Evolutionary conservation across 2,329 filamentous ascomycete genomes (phyloP).

Genomic region (Paecilomyces formosus): DNA sequence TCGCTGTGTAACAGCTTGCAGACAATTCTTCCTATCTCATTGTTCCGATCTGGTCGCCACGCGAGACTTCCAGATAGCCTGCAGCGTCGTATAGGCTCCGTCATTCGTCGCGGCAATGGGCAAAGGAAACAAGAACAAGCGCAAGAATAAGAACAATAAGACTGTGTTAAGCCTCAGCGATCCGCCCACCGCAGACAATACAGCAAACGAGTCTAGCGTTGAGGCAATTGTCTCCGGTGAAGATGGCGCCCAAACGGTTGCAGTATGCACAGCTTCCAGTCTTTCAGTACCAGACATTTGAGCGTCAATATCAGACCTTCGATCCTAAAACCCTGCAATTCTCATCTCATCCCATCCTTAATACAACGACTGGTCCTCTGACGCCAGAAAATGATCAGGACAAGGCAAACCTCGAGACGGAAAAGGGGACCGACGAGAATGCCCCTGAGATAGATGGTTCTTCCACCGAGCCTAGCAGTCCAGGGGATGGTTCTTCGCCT

Average conservation of each 20-base stretch:
- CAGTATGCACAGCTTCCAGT: conserved; percentile 38
- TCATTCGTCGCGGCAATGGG: conserved; percentile 30
- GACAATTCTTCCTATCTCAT: conserved; percentile 5
- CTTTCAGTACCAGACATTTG: conserved; percentile 36
- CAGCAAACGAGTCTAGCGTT: conserved; percentile 19
- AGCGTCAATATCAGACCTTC: conserved; percentile 37
- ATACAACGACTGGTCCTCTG: conserved; percentile 23
- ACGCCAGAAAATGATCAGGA: conserved; percentile 30
- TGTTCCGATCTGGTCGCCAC: conserved; percentile 12
- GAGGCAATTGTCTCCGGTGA: conserved; percentile 22
- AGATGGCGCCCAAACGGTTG: conserved; percentile 25
- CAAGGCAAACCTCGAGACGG: conserved; percentile 25
- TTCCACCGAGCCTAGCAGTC: conserved; percentile 12
- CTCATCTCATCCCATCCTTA: conserved; percentile 28
- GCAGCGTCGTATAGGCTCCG: conserved; percentile 16
- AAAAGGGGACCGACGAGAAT: conserved; percentile 20
- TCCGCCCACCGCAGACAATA: conserved; percentile 13
- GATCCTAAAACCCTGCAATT: conserved; percentile 31
- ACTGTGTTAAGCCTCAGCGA: conserved; percentile 13
- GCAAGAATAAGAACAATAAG: conserved; percentile 28
- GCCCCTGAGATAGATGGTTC: conserved; percentile 6
- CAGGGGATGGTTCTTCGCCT: conserved; percentile 16
- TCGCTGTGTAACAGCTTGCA: conserved; percentile 3
- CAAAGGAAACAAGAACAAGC: conserved; percentile 24
- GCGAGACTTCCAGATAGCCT: conserved; percentile 11